Evolutionary conservation across 768 basidiomycete genomes (phyloP).

Genomic region (Suillus alpinus): DNA sequence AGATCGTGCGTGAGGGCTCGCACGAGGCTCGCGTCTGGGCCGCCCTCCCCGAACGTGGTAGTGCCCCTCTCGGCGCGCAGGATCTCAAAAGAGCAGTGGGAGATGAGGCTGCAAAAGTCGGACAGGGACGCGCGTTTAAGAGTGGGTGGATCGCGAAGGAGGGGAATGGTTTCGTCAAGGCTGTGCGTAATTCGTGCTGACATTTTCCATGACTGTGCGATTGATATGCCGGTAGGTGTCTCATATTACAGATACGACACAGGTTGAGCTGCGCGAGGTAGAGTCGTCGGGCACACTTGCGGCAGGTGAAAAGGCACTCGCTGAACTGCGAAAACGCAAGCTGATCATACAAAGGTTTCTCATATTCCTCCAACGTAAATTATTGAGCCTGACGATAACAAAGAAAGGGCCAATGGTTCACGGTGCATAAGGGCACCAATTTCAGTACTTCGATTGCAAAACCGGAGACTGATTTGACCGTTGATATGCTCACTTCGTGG

Average conservation of each 20-base stretch:
- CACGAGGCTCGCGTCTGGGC: constrained; percentile 96
- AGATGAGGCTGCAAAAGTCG: constrained; percentile 86
- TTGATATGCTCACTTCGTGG: constrained; percentile 90
- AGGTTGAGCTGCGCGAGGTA: constrained; percentile 71
- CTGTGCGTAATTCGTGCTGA: constrained; percentile 48
- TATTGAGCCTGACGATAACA: constrained; percentile 2
- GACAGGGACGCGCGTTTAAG: constrained; percentile 95
- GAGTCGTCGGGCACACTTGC: constrained; percentile 67
- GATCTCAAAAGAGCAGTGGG: constrained; percentile 78
- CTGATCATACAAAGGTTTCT: constrained; percentile 76
- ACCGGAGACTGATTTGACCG: constrained; percentile 94
- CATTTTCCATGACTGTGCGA: constrained; percentile 6
- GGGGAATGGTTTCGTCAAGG: constrained; percentile 80
- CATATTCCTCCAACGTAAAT: not conserved
- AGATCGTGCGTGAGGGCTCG: constrained; percentile 79
- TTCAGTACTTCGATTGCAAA: constrained; percentile 92
- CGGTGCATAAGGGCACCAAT: constrained; percentile 75
- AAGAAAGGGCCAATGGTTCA: constrained; percentile 97
- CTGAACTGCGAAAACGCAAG: constrained; percentile 90
- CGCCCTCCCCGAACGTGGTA: constrained; percentile 72
- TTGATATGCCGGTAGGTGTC: constrained; percentile 42
- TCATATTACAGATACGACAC: constrained; percentile 72
- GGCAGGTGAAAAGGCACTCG: constrained; percentile 76
- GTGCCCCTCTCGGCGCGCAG: constrained; percentile 58
- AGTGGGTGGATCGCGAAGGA: constrained; percentile 96